Evolutionary conservation across 2,329 filamentous ascomycete genomes (phyloP), one percentile per base, ranked within the genome.

Genomic region (Paraphaeosphaeria minitans): DNA sequence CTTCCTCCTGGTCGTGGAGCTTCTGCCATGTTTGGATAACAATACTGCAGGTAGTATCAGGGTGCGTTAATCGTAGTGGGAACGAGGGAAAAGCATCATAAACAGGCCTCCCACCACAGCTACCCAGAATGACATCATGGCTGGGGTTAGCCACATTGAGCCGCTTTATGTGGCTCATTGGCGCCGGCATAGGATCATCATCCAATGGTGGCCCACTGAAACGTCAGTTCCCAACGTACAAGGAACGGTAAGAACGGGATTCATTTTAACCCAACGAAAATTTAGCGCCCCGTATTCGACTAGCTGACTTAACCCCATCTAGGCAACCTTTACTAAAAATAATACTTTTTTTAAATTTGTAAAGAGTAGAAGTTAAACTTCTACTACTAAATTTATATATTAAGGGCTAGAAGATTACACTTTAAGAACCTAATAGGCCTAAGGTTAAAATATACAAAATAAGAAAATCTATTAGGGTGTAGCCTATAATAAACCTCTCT

Each of bases 161-260:
- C 49, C 37, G 50, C 50, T 37, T 49, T 50, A 19, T 39, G 47
- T 50, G 47, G 47, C 47, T 50, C 16, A 39, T n/a, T 35, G 33
- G 37, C 24, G 16, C 24, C 39, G 24, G 37, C 22, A 37, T 19
- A 31, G 7, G 27, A 4, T 16, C n/a, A n/a, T 37, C 16, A 31
- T 31, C 50, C 50, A 53, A 53, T 53, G 6, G 31, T 3, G n/a
- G 19, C 27, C 13, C 27, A 9, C 22, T 8, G 8, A 22, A 14
- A 29, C 19, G 37, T 43, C 50, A 9, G 21, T 42, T 37, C 41
- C 24, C 13, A 12, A 43, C 37, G 22, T 14, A n/a, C 27, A 6
- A 33, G 24, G 24, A 37, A 42, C 33, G 33, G 48, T 33, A 27
- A 24, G 21, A 4, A 8, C 8, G 27, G n/a, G n/a, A n/a, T n/a